Base-by-base conservation (phyloP, 805 yeast genomes). In the Yarrowia divulgata region DNA sequence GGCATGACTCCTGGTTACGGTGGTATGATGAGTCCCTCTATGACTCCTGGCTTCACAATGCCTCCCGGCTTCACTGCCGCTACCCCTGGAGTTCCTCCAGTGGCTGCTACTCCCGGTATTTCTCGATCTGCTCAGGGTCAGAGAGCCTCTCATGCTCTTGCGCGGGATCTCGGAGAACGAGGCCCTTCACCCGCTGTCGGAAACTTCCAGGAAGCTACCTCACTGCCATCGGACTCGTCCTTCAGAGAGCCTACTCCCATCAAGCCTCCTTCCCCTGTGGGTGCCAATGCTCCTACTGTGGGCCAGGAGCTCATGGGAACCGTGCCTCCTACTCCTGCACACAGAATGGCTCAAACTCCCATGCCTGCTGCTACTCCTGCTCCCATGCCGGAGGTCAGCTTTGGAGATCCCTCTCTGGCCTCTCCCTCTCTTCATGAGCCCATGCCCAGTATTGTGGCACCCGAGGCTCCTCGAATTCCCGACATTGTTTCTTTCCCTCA, bases 351-450 rank as follows among this genome's bases (percentile, higher is more conserved):
- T 14, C 60, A 48, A 29, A 12, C 10, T 8, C 63, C 63, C 29
- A 48, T 57, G 23, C 63, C 63, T n/a, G 63, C 63, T 16, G 63
- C 63, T n/a, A 57, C 63, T 12, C 63, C 63, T 29, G 63, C 63
- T 40, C 63, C 63, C 23, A 57, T 57, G 63, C 63, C 63, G n/a
- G 63, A 57, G 48, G 63, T 57, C 8, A 40, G 39, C 19, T 57
- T 57, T 29, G 63, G 63, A 57, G 63, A 57, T 32, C 63, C 63
- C 23, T 57, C 63, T n/a, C n/a, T 57, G 63, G 63, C 63, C 39
- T 57, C 63, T 16, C 63, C 63, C 10, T 57, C 63, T 29, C 48
- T 57, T 16, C 63, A 57, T 42, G 63, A 57, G n/a, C 63, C 46
- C 35, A 57, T 57, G 63, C 37, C 37, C 39, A 40, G 29, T 39